phyloP scores from a whole-genome alignment of 192 early-diverging fungal species.

The Backusella mclennaniae region DNA sequence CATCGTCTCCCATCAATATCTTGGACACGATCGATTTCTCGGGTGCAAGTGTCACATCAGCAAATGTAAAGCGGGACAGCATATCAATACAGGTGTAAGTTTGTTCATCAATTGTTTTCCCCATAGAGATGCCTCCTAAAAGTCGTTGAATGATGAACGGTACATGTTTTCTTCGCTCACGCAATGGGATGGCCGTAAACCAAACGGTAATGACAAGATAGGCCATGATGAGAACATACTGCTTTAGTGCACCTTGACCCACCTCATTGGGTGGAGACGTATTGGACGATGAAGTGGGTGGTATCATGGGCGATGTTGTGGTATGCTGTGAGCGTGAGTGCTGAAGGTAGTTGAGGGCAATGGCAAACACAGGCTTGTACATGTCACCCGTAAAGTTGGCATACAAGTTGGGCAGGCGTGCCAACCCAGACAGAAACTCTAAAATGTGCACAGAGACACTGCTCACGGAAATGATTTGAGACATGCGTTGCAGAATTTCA shows the following conservation, averaged over 20 bases:
- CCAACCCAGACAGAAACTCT: slow-evolving; percentile 89
- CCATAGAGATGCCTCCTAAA: slow-evolving; percentile 56
- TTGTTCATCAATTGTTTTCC: slow-evolving; percentile 73
- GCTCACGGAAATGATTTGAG: slow-evolving; percentile 77
- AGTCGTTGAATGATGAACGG: slow-evolving; percentile 78
- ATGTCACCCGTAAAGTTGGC: slow-evolving; percentile 78
- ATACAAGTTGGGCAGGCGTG: slow-evolving; percentile 73
- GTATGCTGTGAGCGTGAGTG: slow-evolving; percentile 44
- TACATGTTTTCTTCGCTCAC: slow-evolving; percentile 76
- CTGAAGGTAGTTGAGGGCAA: slow-evolving; percentile 87
- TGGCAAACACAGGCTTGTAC: slow-evolving; percentile 86
- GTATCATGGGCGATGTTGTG: slow-evolving; percentile 1
- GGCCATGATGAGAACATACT: slow-evolving; percentile 88
- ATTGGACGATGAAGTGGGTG: slow-evolving; percentile 2
- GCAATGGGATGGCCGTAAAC: slow-evolving; percentile 79
- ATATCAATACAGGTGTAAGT: slow-evolving; percentile 94
- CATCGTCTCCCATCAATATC: slow-evolving; percentile 42
- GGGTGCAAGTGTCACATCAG: slow-evolving; percentile 67
- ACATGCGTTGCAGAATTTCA: slow-evolving; percentile 69
- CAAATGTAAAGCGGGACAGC: slow-evolving; percentile 82
- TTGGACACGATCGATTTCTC: slow-evolving; percentile 49
- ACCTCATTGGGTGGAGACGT: slow-evolving; percentile 13
- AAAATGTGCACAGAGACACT: slow-evolving; percentile 83
- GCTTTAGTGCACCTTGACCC: slow-evolving; percentile 54
- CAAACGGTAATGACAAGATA: slow-evolving; percentile 91